These are phyloP conservation scores for Letharia columbiana DNA, from an alignment of 495 filamentous ascomycete genomes.

Conservation along the genomic window DNA sequence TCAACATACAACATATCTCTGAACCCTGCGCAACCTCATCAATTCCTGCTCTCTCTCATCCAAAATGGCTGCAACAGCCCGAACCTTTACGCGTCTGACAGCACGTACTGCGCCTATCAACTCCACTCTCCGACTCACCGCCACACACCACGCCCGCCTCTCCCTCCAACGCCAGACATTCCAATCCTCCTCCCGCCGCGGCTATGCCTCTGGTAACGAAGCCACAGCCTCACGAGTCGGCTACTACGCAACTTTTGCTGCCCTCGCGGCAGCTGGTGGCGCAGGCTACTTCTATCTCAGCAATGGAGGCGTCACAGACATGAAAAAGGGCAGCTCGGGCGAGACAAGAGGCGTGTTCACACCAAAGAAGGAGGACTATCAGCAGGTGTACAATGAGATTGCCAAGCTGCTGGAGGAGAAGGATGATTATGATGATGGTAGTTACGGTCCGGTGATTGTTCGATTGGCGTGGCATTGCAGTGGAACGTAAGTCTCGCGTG, in stretches of 20 bases:
- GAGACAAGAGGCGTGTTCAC: constrained; percentile 51
- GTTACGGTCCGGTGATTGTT: constrained; percentile 83
- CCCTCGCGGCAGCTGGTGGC: constrained; percentile 54
- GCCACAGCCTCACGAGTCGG: constrained; percentile 43
- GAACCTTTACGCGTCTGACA: constrained; percentile 42
- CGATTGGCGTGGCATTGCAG: constrained; percentile 83
- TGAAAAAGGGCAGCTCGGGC: constrained; percentile 26
- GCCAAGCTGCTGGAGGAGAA: constrained; percentile 71
- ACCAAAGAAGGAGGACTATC: constrained; percentile 81
- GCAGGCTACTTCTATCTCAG: constrained; percentile 62
- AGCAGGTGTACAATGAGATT: constrained; percentile 89
- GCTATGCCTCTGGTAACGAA: constrained; percentile 63
- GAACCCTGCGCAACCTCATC: not conserved
- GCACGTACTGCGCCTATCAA: constrained; percentile 41
- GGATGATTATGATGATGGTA: constrained; percentile 94
- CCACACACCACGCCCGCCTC: constrained; percentile 44
- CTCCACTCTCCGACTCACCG: constrained; percentile 40
- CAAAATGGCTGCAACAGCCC: constrained; percentile 50
- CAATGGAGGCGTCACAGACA: constrained; percentile 35
- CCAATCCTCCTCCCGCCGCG: constrained; percentile 57
- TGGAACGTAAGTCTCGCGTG: constrained; percentile 44
- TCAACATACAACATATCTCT: not conserved
- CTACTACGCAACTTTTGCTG: constrained; percentile 46
- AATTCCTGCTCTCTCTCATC: not conserved
- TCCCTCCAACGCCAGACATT: constrained; percentile 49